Percentiles rank a stretch among this genome's conserved stretches.
Evolutionary conservation across 768 basidiomycete species (phyloP).

Genomic region (Suillus discolor): DNA sequence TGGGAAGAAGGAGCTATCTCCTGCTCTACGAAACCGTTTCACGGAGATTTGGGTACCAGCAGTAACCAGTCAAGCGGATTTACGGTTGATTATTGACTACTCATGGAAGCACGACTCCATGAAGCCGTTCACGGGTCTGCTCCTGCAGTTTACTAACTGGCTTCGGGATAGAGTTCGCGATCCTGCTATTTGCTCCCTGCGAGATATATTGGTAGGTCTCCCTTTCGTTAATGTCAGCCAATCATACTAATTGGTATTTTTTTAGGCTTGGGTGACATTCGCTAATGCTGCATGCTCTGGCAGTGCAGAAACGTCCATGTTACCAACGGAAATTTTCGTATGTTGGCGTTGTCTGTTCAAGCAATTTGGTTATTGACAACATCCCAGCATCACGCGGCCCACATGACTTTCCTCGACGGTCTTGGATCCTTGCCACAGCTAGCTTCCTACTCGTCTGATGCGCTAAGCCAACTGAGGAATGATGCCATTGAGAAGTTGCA

Average conservation of each 20-base stretch:
- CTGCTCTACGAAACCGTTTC: constrained; percentile 94
- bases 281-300: constrained; percentile 59
- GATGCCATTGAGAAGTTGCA: constrained; percentile 59
- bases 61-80: constrained; percentile 70
- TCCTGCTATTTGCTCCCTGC: constrained; percentile 67
- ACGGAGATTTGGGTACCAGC: constrained; percentile 99
- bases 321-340: constrained; percentile 64
- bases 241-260: background rate
- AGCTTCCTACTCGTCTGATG: constrained; percentile 59
- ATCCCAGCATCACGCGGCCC: constrained; percentile 84
- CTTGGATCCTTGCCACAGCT: constrained; percentile 78
- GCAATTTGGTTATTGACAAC: constrained; percentile 15
- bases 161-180: constrained; percentile 63
- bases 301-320: constrained; percentile 34
- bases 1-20: constrained; percentile 98
- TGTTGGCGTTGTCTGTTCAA: constrained; percentile 28
- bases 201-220: constrained; percentile 81
- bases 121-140: constrained; percentile 51
- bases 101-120: constrained; percentile 66
- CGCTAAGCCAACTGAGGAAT: constrained; percentile 60
- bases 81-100: constrained; percentile 73
- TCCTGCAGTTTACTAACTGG: constrained; percentile 87
- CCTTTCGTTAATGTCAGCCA: background rate
- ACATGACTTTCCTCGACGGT: constrained; percentile 92
- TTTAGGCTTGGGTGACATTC: constrained; percentile 91